Base-by-base conservation (phyloP, 192 early-diverging fungal genomes). In the Spinellus fusiger region DNA sequence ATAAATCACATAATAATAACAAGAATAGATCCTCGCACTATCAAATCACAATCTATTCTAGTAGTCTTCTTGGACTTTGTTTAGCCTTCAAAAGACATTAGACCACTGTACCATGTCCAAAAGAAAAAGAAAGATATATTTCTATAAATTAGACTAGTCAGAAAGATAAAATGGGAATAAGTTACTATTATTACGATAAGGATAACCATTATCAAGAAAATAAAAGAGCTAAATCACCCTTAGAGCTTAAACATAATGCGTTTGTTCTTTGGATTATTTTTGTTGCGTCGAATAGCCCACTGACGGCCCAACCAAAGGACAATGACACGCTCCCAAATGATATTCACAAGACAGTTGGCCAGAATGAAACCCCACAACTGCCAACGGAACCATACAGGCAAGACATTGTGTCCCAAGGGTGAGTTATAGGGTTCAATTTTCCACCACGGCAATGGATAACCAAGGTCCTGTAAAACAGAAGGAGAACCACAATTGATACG, bases 401-500 rank as follows among this genome's bases (percentile, higher is more conserved):
- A 61, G 10, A 93, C 81, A 54, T 91, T 93, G 75, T 91, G 85
- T 44, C 87, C 88, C 1, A 71, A 50, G n/a, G 78, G 74, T 18
- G 75, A 76, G 65, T 90, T 86, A 63, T 86, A 93, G 1, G 40
- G 55, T 26, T 72, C 75, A 57, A 87, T 76, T 28, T 46, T 3
- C 71, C 80, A 74, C 5, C 31, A 34, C 16, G 72, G 60, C 52
- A 64, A 67, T 26, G 78, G 68, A 31, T 68, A 62, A 16, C 60
- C 66, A 12, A 86, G 62, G 26, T 59, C 20, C 3, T 66, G 62
- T 20, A 75, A 32, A 40, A 73, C 62, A n/a, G 62, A 76, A 12
- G 74, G 44, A 9, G 77, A 66, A 26, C 89, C 89, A 64, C 89
- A 90, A 73, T 90, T 90, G 59, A 88, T 73, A 55, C 83, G 80